Conservation (phyloP, 352 stramenopile species). For the Pythium oligandrum region DNA sequence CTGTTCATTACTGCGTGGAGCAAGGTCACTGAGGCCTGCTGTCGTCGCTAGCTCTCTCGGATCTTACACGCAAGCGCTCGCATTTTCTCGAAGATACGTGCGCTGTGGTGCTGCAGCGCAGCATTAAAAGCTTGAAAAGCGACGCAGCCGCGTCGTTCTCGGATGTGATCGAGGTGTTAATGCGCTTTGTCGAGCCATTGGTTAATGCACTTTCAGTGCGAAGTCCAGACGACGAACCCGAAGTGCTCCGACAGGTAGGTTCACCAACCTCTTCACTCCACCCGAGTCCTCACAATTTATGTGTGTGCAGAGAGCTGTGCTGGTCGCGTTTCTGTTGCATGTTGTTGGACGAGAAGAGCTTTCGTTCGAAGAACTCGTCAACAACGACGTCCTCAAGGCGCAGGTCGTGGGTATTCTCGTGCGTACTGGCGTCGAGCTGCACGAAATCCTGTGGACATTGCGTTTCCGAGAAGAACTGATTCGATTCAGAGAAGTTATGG, state of each 20-base stretch:
- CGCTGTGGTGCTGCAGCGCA: slow-evolving; percentile 33
- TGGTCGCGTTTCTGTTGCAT: slow-evolving; percentile 19
- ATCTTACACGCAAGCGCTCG: slow-evolving; percentile 60
- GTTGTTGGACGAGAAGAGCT: slow-evolving; percentile 11
- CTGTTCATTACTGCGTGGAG: no score
- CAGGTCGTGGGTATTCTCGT: slow-evolving; percentile 25
- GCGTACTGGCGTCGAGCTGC: slow-evolving; percentile 25
- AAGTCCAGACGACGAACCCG: slow-evolving; percentile 1
- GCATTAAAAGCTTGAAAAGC: slow-evolving; percentile 1
- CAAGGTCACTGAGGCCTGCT: no score
- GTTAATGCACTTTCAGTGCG: slow-evolving; percentile 4
- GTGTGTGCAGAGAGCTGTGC: slow-evolving; percentile 13
- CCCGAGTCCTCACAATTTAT: not conserved
- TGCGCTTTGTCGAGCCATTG: slow-evolving; percentile 20
- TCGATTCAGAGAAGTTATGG: slow-evolving; percentile 27
- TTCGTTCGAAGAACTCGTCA: not conserved
- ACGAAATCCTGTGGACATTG: slow-evolving; percentile 39
- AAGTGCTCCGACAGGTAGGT: slow-evolving; percentile 17
- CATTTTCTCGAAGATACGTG: slow-evolving; percentile 66
- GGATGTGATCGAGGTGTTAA: slow-evolving; percentile 18
- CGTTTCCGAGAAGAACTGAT: slow-evolving; percentile 54
- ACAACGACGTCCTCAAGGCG: no score
- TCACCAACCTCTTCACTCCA: no score
- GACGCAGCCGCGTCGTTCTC: slow-evolving; percentile 9
- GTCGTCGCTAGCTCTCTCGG: slow-evolving; percentile 27